Evolutionary conservation across 1,284 basidiomycete genomes (phyloP), one percentile per base, ranked within the genome.

Genomic region (Vanrija sp.): DNA sequence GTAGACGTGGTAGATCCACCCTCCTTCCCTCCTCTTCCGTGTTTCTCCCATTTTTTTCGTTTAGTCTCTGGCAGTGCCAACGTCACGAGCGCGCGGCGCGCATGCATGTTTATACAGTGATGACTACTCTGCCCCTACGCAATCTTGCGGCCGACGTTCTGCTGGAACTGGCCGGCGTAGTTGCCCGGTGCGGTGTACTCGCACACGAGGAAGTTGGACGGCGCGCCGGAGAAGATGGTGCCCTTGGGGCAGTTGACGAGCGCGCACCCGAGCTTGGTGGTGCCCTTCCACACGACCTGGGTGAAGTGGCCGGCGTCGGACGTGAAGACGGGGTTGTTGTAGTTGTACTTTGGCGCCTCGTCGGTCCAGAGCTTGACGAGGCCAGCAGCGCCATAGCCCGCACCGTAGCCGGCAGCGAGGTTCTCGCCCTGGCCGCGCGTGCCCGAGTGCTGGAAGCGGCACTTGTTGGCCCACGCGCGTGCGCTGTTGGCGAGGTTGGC

Each of bases 201-300:
- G 62, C 65, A 65, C 54, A 55, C 63, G 46, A 65, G 48, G 59
- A 9, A 39, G 7, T 28, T 28, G 28, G n/a, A 34, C 12, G 21
- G 21, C 21, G 21, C 21, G 21, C 34, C 34, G 9, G 9, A 5
- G 34, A 34, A 34, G 34, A 34, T 34, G 9, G 34, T 34, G 65
- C 62, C 19, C 55, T 46, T 28, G 50, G 42, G 26, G 19, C 55
- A 60, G 6, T 42, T 57, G 50, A 63, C 61, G 54, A 67, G 57
- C 14, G 59, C 72, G 49, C 73, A 75, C 9, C 74, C 74, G 34
- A 76, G 38, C 49, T 68, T 34, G 19, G 63, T 65, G 14, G 72
- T 72, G 15, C 18, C 59, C 60, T 76, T 72, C 74, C 74, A 76
- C 19, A 76, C 72, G 48, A 72, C 61, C 57, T 68, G 65, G 38